Conservation (phyloP, 1,284 basidiomycete species). For the Athelia psychrophila region DNA sequence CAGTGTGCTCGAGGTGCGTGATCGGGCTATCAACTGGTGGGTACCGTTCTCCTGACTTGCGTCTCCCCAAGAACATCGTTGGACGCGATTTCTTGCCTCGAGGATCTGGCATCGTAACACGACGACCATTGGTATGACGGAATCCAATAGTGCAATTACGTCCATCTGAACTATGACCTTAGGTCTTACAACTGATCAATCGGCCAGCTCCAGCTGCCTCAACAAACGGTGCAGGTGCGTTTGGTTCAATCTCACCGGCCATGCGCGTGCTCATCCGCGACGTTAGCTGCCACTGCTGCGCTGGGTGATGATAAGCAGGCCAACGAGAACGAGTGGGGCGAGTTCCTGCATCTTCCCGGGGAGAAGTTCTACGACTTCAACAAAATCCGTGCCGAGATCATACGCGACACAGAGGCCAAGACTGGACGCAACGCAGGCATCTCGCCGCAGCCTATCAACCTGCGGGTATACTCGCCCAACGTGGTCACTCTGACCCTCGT, state of each 20-base stretch:
- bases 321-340: conserved; percentile 96
- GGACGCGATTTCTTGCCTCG: conserved; percentile 96
- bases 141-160: conserved; percentile 1
- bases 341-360: conserved; percentile 94
- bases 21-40: conserved; percentile 3
- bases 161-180: conserved; percentile 3
- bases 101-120: conserved; percentile 96
- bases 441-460: conserved; percentile 94
- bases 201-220: conserved; percentile 52
- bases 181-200: conserved; percentile 95
- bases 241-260: conserved; percentile 6
- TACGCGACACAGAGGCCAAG: conserved; percentile 96
- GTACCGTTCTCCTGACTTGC: not conserved
- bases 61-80: conserved; percentile 80
- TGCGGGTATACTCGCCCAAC: conserved; percentile 95
- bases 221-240: conserved; percentile 45
- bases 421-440: conserved; percentile 98
- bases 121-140: conserved; percentile 76
- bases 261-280: conserved; percentile 18
- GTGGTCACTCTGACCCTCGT: conserved; percentile 96
- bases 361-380: conserved; percentile 98
- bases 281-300: conserved; percentile 2
- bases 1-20: conserved; percentile 76
- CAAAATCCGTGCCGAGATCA: conserved; percentile 96
- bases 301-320: conserved; percentile 59